phyloP scores from a whole-genome alignment of 352 stramenopile genomes.

The Globisporangium mamillatum region DNA sequence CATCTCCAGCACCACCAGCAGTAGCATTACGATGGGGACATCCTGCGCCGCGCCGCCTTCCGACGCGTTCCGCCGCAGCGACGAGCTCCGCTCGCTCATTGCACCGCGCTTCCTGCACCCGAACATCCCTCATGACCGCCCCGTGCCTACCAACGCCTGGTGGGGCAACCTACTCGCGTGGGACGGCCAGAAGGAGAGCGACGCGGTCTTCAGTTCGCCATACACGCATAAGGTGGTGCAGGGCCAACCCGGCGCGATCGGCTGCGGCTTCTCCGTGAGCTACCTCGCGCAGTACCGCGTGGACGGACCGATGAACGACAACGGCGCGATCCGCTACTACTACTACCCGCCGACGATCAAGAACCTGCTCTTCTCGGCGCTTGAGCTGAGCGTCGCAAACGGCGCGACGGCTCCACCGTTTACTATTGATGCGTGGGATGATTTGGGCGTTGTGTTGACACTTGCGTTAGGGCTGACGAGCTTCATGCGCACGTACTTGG shows the following conservation, averaged over 20 bases:
- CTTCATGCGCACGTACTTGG: constrained; percentile 53
- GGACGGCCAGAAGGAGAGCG: constrained; percentile 49
- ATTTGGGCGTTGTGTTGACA: constrained; percentile 60
- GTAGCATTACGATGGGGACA: constrained; percentile 14
- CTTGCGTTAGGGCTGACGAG: constrained; percentile 19
- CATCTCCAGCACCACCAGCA: constrained; percentile 1
- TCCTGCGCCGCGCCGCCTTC: constrained; percentile 26
- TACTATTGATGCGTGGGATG: constrained; percentile 68
- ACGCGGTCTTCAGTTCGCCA: constrained; percentile 67
- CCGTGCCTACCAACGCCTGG: constrained; percentile 81
- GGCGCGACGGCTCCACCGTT: constrained; percentile 20
- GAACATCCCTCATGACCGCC: constrained; percentile 19
- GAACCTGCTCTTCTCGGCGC: constrained; percentile 67
- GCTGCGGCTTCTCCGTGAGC: constrained; percentile 52
- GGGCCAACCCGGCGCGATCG: constrained; percentile 28
- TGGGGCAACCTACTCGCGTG: constrained; percentile 82
- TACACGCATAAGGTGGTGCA: constrained; percentile 65
- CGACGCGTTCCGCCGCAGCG: constrained; percentile 42
- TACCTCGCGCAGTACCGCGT: constrained; percentile 75
- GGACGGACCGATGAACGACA: constrained; percentile 70
- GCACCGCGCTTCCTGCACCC: constrained; percentile 40
- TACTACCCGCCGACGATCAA: constrained; percentile 75
- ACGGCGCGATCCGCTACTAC: constrained; percentile 82
- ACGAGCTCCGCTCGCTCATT: constrained; percentile 50
- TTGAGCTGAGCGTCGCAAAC: constrained; percentile 31